phyloP scores from a whole-genome alignment of 257 asterid genomes.

The Solanum medicagineum region DNA sequence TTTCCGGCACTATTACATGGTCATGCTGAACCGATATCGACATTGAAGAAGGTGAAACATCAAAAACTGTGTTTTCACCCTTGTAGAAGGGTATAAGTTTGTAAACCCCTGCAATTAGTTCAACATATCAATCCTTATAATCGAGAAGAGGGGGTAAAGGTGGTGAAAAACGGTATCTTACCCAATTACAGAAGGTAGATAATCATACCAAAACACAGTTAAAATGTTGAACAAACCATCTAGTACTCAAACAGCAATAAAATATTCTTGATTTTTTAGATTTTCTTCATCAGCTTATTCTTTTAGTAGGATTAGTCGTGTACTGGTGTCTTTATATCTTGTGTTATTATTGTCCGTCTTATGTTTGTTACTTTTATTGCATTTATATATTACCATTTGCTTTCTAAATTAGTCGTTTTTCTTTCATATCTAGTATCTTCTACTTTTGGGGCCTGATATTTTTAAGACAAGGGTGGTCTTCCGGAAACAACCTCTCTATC shows the following conservation, averaged over 20 bases:
- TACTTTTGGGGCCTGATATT: too few species aligned
- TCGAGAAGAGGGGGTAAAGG: not conserved
- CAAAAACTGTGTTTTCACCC: slow-evolving; percentile 95
- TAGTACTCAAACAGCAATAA: not conserved
- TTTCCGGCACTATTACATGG: slow-evolving; percentile 56
- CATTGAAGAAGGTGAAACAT: slow-evolving; percentile 86
- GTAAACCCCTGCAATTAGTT: slow-evolving; percentile 53
- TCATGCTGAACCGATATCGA: slow-evolving; percentile 67
- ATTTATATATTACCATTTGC: too few species aligned
- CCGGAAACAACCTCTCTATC: too few species aligned
- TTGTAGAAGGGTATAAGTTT: slow-evolving; percentile 89
- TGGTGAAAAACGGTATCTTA: not conserved
- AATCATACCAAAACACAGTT: not conserved
- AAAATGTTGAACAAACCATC: not conserved
- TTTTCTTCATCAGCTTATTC: not conserved
- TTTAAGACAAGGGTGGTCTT: too few species aligned
- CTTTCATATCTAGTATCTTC: too few species aligned
- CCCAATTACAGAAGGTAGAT: not conserved
- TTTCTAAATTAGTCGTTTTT: too few species aligned
- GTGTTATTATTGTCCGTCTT: too few species aligned
- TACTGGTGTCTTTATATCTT: too few species aligned
- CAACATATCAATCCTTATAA: slow-evolving; percentile 6
- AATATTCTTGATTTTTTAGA: not conserved
- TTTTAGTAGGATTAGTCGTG: too few species aligned
- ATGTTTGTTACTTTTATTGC: too few species aligned